Conservation (phyloP, 139 green algal species). For the Axilococcus clingmanii region DNA sequence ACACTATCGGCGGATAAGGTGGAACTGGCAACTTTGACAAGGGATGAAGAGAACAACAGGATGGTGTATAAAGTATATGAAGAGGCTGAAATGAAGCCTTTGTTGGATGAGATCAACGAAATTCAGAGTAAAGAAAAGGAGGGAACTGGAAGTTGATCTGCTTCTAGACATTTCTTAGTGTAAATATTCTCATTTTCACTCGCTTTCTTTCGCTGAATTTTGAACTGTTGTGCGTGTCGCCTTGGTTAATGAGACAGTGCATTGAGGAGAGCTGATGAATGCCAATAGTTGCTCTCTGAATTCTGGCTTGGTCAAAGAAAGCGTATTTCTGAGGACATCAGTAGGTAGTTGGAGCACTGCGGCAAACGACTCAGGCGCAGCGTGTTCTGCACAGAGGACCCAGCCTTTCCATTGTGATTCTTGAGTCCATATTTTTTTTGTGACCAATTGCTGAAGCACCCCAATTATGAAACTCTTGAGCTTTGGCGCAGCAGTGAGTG, state of each 20-base stretch:
- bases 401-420: constrained; percentile 66
- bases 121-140: constrained; percentile 53
- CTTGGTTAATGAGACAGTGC: constrained; percentile 1
- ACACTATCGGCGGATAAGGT: constrained; percentile 87
- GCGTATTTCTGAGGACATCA: constrained; percentile 5
- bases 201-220: background rate
- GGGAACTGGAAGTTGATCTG: constrained; percentile 9
- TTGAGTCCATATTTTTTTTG: constrained; percentile 58
- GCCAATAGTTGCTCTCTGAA: background rate
- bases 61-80: constrained; percentile 66
- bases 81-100: constrained; percentile 55
- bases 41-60: constrained; percentile 31
- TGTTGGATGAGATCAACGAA: constrained; percentile 64
- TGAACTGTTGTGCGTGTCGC: background rate
- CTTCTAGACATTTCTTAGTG: background rate
- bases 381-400: constrained; percentile 54
- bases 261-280: constrained; percentile 6
- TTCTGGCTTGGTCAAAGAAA: background rate
- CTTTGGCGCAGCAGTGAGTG: constrained; percentile 33
- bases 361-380: constrained; percentile 42
- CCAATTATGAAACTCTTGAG: constrained; percentile 45
- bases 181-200: constrained; percentile 4
- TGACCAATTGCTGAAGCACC: constrained; percentile 48
- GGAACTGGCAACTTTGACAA: constrained; percentile 79
- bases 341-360: constrained; percentile 44